Base-by-base conservation (phyloP, 257 asterid genomes). In the Solanum bukasovii region DNA sequence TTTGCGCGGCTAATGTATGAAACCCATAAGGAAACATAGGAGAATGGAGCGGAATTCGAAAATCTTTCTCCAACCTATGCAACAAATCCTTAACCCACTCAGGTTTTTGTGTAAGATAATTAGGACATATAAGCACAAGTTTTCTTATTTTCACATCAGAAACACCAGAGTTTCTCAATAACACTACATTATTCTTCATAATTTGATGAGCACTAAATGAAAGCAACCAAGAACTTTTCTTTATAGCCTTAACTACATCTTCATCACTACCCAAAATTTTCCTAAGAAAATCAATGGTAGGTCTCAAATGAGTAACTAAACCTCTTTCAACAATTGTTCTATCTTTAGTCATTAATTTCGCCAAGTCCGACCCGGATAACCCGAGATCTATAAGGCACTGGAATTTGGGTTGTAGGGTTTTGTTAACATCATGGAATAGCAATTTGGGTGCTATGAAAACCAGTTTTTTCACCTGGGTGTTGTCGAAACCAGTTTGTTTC, bases 401-500 rank as follows among this genome's bases (percentile, higher is more conserved):
- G 31, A 59, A 3, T 84, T 83, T 87, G 42, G 89, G 91, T 83
- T 71, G 33, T n/a, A 89, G 67, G 88, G 29, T 87, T 83, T 73
- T 89, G 9, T 25, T 49, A 35, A 73, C 83, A 56, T 75, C 56
- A 40, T 4, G 11, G 13, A 12, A 35, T 2, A 89, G 63, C 37
- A 72, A 61, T 16, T 9, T 59, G 59, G 89, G 89, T 14, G 9
- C 5, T 13, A n/a, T 9, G 7, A 81, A 89, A 73, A 71, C 73
- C 31, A 89, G 1, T 25, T 31, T 38, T 87, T 63, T 87, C 27
- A 89, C 44, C 40, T 87, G 87, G 73, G 37, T 20, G 9, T 63
- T 42, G 75, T 63, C 38, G 5, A 89, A 9, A 42, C 89, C 91
- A 5, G 40, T 33, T 31, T 83, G 20, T 27, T 71, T 33, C 10